phyloP scores from a whole-genome alignment of 148 eudicot genomes.

The Cornus florida region DNA sequence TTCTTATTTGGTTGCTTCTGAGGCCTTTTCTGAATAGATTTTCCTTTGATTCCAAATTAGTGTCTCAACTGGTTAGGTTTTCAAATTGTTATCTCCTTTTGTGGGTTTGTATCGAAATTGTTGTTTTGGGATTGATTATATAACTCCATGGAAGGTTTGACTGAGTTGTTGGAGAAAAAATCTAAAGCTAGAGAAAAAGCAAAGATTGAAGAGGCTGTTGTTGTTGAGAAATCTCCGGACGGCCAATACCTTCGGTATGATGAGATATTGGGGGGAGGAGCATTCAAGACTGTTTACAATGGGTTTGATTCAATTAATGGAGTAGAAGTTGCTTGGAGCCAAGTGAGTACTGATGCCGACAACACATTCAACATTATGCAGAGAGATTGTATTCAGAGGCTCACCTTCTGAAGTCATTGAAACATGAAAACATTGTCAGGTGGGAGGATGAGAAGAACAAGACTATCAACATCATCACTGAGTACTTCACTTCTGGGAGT shows the following conservation, averaged over 20 bases:
- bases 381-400: conserved; percentile 12
- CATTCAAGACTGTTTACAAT: conserved; percentile 19
- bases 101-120: no score
- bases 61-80: no score
- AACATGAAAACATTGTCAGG: conserved; percentile 34
- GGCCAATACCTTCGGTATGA: conserved; percentile 14
- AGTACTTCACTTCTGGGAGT: conserved; percentile 27
- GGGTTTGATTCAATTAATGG: conserved; percentile 17
- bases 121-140: no score
- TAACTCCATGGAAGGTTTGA: no score
- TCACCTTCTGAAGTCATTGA: conserved; percentile 9
- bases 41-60: no score
- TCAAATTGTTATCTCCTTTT: no score
- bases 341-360: neutral
- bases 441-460: conserved; percentile 13
- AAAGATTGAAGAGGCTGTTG: conserved; percentile 1
- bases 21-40: no score
- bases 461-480: conserved; percentile 28
- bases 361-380: neutral
- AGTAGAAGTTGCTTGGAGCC: conserved; percentile 24
- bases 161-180: no score
- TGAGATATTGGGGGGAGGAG: conserved; percentile 26
- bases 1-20: no score
- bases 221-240: conserved; percentile 16
- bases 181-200: no score